These are phyloP conservation scores for Trichoderma atrobrunneum DNA, from an alignment of 2,329 filamentous ascomycete genomes.

Conservation along the genomic window DNA sequence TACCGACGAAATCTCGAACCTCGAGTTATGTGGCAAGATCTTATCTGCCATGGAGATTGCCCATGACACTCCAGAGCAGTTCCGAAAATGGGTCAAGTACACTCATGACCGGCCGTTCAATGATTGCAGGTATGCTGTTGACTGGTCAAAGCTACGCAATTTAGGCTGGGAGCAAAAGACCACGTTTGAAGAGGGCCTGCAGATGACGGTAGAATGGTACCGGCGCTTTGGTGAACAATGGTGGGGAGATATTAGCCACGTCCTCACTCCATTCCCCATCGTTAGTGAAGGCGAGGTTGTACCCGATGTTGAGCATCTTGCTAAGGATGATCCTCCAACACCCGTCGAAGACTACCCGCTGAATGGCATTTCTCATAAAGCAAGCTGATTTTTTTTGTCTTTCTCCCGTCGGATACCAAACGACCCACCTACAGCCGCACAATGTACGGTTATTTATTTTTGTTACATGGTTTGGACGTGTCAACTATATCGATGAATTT, in stretches of 20 bases:
- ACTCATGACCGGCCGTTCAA: conserved; percentile 78
- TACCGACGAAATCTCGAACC: conserved; percentile 72
- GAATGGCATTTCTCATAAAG: conserved; percentile 17
- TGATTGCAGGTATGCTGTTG: conserved; percentile 69
- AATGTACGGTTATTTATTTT: not conserved
- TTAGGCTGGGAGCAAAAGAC: conserved; percentile 70
- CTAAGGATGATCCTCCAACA: conserved; percentile 34
- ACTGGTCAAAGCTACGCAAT: conserved; percentile 63
- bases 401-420: no score
- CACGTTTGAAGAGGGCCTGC: conserved; percentile 60
- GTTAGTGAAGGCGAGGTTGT: conserved; percentile 56
- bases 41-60: conserved; percentile 60
- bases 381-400: not conserved
- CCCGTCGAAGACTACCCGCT: conserved; percentile 25
- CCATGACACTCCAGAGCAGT: conserved; percentile 48
- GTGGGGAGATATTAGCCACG: conserved; percentile 70
- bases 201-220: conserved; percentile 69
- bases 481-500: not conserved
- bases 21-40: conserved; percentile 64
- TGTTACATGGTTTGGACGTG: not conserved
- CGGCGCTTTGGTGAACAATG: conserved; percentile 61
- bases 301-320: conserved; percentile 43
- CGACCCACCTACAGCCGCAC: not conserved
- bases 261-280: conserved; percentile 65
- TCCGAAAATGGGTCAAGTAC: conserved; percentile 67